phyloP scores from a whole-genome alignment of 371 early-diverging fungal genomes.

The Phascolomyces articulosus region DNA sequence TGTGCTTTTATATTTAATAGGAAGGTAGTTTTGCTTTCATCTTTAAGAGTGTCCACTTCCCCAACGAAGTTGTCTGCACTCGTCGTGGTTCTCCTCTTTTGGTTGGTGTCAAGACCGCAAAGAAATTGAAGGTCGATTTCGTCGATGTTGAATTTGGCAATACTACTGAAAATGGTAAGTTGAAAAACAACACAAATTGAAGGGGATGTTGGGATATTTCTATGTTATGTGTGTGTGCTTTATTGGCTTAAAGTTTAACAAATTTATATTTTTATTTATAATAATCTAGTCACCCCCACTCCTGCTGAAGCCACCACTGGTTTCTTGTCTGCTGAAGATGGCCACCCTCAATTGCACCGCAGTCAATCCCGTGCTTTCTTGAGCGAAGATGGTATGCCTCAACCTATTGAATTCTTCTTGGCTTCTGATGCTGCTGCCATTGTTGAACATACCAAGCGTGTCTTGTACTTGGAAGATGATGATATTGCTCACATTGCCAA shows the following conservation, averaged over 20 bases:
- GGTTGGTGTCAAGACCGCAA: constrained; percentile 95
- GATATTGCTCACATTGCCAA: constrained; percentile 95
- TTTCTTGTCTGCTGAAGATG: constrained; percentile 42
- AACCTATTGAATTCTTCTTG: constrained; percentile 95
- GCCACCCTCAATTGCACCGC: constrained; percentile 69
- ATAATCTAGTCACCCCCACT: constrained; percentile 17
- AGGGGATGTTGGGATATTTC: too few species aligned
- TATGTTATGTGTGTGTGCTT: too few species aligned
- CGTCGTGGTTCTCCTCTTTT: constrained; percentile 97
- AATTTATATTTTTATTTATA: not conserved
- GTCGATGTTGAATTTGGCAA: constrained; percentile 73
- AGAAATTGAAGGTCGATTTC: constrained; percentile 93
- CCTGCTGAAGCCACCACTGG: constrained; percentile 23
- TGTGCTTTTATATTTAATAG: constrained; percentile 8
- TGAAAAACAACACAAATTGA: too few species aligned
- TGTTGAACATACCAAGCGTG: constrained; percentile 98
- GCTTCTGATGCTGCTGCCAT: constrained; percentile 98
- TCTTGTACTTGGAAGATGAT: constrained; percentile 96
- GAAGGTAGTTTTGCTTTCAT: constrained; percentile 98
- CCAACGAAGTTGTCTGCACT: constrained; percentile 93
- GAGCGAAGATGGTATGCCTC: constrained; percentile 88
- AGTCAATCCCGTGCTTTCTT: constrained; percentile 92
- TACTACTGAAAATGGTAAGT: constrained; percentile 20
- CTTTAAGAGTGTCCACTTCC: constrained; percentile 90
- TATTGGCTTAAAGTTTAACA: too few species aligned